Base-by-base conservation (phyloP, 2,329 filamentous ascomycete species). In the Arthrobotrys sphaeroides region DNA sequence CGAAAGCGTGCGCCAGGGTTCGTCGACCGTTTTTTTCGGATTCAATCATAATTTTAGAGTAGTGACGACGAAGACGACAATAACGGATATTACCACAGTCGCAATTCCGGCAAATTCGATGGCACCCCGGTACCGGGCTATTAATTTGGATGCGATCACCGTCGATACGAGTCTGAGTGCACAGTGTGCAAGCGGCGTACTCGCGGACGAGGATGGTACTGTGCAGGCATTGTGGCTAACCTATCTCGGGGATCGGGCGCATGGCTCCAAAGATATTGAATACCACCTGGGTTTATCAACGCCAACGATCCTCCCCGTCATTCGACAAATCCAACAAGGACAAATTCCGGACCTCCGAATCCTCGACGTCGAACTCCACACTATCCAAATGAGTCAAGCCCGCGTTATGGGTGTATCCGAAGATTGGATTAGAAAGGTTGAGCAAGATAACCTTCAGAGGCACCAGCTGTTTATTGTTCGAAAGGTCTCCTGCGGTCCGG, bases 391-490 rank as follows among this genome's bases (percentile, higher is more conserved):
- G 94, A 91, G 91, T 40, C 95, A 99, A 83, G 94, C 93, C 13
- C 91, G 94, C 38, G 93, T 98, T 78, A 98, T 99, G 94, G 95
- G 95, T 7, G 93, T 98, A 0, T 92, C 92, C 0, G 94, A 98
- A 80, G 90, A 96, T 77, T 98, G 94, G 95, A 97, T 99, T 80
- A 87, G 92, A 79, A 91, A 93, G 82, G 94, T 97, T 1, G 90
- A 95, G 62, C 86, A 90, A 78, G 92, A 93, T 77, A 97, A 99
- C 82, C 91, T 92, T 40, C 90, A 95, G 59, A 91, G 93, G 70
- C 95, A 99, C 81, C 95, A 99, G 83, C 88, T 99, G 38, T 99
- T 99, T 85, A 97, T 99, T 91, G 93, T 99, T 28, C 91, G 93
- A 80, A 99, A 99, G 84, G 90, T 96, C 75, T 85, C 90, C 79